Percentiles rank a stretch among this genome's conserved stretches.
These are phyloP conservation scores for Aspergillus tanneri DNA, from an alignment of 2,329 filamentous ascomycete genomes.

Conservation along the genomic window DNA sequence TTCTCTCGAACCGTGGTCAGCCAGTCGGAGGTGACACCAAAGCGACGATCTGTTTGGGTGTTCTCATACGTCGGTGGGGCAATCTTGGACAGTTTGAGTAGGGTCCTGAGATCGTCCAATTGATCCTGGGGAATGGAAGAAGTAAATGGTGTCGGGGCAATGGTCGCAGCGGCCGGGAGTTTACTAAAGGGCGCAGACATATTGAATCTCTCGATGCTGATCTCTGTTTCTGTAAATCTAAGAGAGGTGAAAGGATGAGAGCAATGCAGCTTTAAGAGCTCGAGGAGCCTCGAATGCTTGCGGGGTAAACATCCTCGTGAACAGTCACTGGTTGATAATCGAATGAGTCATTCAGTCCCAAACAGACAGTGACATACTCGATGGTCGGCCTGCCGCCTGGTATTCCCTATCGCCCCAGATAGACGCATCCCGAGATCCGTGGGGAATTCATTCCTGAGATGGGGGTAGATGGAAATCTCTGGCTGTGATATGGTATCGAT, in stretches of 20 bases:
- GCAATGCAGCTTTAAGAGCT: too few relatives aligned
- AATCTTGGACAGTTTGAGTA: slow-evolving; percentile 51
- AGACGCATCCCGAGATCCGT: too few relatives aligned
- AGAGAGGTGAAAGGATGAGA: too few relatives aligned
- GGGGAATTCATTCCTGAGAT: too few relatives aligned
- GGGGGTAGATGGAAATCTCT: too few relatives aligned
- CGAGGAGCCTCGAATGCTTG: neutral
- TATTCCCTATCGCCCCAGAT: too few relatives aligned
- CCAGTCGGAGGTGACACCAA: slow-evolving; percentile 52
- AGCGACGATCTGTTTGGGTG: slow-evolving; percentile 41
- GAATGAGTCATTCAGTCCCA: neutral
- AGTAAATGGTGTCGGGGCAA: slow-evolving; percentile 45
- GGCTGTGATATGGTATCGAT: too few relatives aligned
- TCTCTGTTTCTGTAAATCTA: too few relatives aligned
- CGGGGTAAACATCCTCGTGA: neutral
- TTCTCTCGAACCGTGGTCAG: slow-evolving; percentile 41
- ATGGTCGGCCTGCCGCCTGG: too few relatives aligned
- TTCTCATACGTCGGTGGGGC: slow-evolving; percentile 53
- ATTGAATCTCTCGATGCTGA: neutral
- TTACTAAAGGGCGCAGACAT: slow-evolving; percentile 29
- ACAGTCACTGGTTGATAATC: neutral
- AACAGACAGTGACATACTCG: neutral
- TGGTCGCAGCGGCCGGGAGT: slow-evolving; percentile 37
- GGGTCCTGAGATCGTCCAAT: slow-evolving; percentile 47
- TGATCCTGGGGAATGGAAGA: slow-evolving; percentile 45